phyloP scores from a whole-genome alignment of 1,284 basidiomycete species.

The Gymnopus androsaceus region DNA sequence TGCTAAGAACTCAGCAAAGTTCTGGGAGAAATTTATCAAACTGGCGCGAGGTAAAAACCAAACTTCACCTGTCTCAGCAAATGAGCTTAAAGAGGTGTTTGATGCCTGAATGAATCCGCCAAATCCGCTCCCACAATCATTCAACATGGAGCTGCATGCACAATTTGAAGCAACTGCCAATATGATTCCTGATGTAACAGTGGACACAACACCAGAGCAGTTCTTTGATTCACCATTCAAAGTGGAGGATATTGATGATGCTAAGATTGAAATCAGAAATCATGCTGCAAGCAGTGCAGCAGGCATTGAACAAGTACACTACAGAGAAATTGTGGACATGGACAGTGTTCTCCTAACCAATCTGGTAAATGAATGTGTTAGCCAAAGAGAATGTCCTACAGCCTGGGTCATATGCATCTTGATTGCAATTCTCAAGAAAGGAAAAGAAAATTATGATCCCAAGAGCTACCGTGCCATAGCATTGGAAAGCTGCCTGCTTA shows the following conservation, averaged over 20 bases:
- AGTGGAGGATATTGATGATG: too few species aligned
- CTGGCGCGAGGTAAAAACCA: neutral
- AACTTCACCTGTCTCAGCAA: neutral
- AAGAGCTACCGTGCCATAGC: slow-evolving; percentile 6
- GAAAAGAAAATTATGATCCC: neutral
- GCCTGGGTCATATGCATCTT: slow-evolving; percentile 11
- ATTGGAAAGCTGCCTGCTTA: slow-evolving; percentile 2
- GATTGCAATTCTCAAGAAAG: slow-evolving; percentile 11
- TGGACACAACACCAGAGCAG: too few species aligned
- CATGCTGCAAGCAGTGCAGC: neutral
- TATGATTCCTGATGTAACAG: too few species aligned
- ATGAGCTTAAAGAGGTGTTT: neutral
- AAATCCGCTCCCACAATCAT: neutral
- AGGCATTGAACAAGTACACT: slow-evolving; percentile 7
- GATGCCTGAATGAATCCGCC: neutral
- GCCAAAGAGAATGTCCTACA: neutral
- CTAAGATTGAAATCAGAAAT: too few species aligned
- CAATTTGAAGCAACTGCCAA: neutral
- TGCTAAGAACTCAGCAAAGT: neutral
- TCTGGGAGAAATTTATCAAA: neutral
- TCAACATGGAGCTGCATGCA: neutral
- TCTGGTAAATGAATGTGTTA: slow-evolving; percentile 4
- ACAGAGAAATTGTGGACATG: slow-evolving; percentile 9
- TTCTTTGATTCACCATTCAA: too few species aligned
- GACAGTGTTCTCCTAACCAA: neutral